phyloP scores from a whole-genome alignment of 2,329 filamentous ascomycete species.

The Phialophora expanda region DNA sequence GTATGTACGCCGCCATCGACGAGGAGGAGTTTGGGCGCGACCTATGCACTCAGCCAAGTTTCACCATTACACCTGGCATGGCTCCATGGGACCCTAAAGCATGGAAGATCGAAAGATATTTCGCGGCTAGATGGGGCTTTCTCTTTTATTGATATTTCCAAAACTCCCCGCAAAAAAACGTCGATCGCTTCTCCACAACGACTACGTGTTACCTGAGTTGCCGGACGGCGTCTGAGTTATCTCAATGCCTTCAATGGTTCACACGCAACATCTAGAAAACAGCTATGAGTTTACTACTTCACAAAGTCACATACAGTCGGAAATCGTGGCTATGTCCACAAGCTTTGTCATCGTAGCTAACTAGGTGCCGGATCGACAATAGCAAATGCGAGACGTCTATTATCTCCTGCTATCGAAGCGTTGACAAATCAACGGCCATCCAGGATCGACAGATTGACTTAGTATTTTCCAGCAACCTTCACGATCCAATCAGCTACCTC shows the following conservation, averaged over 20 bases:
- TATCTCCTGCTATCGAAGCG: neutral
- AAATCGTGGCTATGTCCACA: neutral
- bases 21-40: constrained; percentile 48
- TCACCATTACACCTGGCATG: constrained; percentile 41
- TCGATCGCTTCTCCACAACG: neutral
- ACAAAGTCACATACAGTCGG: neutral
- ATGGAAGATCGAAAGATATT: constrained; percentile 45
- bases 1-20: constrained; percentile 40
- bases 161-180: neutral
- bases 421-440: neutral
- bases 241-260: neutral
- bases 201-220: neutral
- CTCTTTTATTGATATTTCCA: constrained; percentile 36
- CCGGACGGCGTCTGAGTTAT: neutral
- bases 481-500: constrained; percentile 36
- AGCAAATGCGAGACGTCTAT: neutral
- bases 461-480: constrained; percentile 16
- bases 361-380: neutral
- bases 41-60: constrained; percentile 45
- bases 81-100: constrained; percentile 44
- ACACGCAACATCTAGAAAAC: neutral
- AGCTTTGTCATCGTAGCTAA: neutral
- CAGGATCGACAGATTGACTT: neutral
- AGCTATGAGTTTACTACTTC: neutral
- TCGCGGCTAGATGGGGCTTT: constrained; percentile 47